These are phyloP conservation scores for Luffa aegyptiaca DNA, from an alignment of 306 rosid species.

Conservation along the genomic window DNA sequence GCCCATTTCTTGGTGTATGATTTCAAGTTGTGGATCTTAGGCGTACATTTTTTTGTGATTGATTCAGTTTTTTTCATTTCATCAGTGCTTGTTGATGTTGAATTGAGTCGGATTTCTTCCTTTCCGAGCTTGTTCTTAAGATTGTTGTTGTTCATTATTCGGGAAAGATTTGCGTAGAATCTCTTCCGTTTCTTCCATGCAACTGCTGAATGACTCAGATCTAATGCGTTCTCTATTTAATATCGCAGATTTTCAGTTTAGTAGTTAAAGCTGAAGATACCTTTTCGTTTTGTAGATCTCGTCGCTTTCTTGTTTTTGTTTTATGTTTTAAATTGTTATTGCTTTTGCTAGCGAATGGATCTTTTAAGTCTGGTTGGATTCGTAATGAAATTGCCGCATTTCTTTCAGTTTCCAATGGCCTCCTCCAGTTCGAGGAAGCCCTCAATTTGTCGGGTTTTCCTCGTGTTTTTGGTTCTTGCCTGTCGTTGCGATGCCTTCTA, in stretches of 20 bases:
- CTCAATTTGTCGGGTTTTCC: constrained; percentile 2
- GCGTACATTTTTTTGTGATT: not conserved
- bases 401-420: constrained; percentile 13
- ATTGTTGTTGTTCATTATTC: not conserved
- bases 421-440: constrained; percentile 20
- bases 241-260: not conserved
- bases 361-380: not conserved
- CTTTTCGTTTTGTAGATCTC: not conserved
- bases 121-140: not conserved
- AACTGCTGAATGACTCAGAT: not conserved
- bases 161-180: not conserved
- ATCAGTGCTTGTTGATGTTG: not conserved
- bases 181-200: not conserved
- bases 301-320: not conserved
- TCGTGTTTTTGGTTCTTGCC: constrained; percentile 20
- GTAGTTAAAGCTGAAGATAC: not conserved
- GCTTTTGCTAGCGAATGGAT: not conserved
- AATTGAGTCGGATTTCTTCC: not conserved
- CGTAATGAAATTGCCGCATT: not conserved
- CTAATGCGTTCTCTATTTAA: not conserved
- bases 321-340: not conserved
- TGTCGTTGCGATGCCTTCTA: constrained; percentile 50
- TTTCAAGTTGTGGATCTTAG: not conserved
- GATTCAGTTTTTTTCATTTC: not conserved
- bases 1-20: not conserved